A percentile compares a stretch with the other conserved stretches of the same genome.
Conservation (phyloP, 2,329 filamentous ascomycete genomes). For the Berkeleyomyces rouxiae region DNA sequence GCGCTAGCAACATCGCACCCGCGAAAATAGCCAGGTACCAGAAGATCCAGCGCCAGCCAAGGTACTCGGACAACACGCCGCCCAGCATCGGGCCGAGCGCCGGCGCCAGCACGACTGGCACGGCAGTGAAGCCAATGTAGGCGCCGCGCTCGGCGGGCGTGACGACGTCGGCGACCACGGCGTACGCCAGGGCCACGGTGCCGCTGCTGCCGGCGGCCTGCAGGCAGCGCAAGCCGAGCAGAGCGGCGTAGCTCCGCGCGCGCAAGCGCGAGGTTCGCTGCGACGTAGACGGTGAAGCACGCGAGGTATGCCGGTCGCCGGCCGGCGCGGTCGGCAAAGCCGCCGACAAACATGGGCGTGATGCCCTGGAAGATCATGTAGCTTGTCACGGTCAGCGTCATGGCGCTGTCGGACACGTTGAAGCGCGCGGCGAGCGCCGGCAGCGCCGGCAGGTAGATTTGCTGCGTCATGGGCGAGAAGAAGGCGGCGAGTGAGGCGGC, state of each 20-base stretch:
- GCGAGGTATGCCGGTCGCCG: slow-evolving; percentile 37
- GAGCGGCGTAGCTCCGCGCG: slow-evolving; percentile 30
- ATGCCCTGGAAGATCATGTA: slow-evolving; percentile 46
- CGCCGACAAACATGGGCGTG: slow-evolving; percentile 38
- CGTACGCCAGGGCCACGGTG: slow-evolving; percentile 39
- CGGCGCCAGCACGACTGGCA: slow-evolving; percentile 32
- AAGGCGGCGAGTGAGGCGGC: slow-evolving; percentile 24
- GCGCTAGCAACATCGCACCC: slow-evolving; percentile 25
- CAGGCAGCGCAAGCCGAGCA: slow-evolving; percentile 37
- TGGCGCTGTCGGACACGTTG: slow-evolving; percentile 24
- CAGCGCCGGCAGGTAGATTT: slow-evolving; percentile 39
- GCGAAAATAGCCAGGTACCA: slow-evolving; percentile 40
- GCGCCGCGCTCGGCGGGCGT: slow-evolving; percentile 44
- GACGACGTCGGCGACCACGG: slow-evolving; percentile 46
- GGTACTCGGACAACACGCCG: slow-evolving; percentile 36
- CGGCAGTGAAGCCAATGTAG: slow-evolving; percentile 37
- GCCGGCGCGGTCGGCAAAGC: slow-evolving; percentile 37
- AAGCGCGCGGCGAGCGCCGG: slow-evolving; percentile 32
- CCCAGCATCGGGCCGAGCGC: slow-evolving; percentile 40
- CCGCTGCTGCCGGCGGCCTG: slow-evolving; percentile 42
- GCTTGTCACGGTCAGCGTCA: slow-evolving; percentile 37
- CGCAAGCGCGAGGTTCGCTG: slow-evolving; percentile 36
- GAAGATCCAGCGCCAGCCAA: slow-evolving; percentile 45
- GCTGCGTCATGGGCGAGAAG: slow-evolving; percentile 30
- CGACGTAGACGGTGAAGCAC: slow-evolving; percentile 36